Evolutionary conservation across 108 stramenopile species (phyloP).

Genomic region (Discostella stelligeroides): DNA sequence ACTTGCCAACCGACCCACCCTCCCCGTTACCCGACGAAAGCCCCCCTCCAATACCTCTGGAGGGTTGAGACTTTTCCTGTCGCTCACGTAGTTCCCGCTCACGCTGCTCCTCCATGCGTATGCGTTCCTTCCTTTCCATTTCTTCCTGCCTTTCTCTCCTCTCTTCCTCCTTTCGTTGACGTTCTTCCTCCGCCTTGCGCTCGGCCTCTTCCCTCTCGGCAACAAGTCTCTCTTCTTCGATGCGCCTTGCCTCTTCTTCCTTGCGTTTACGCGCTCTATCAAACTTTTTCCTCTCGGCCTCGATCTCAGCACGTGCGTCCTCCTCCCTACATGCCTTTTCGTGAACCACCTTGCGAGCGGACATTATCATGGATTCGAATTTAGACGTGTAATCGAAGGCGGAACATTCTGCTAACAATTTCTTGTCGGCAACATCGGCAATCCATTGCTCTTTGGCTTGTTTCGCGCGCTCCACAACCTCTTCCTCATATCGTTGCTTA

Average conservation of each 20-base stretch:
- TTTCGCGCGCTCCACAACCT: slow-evolving; percentile 69
- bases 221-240: slow-evolving; percentile 54
- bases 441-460: slow-evolving; percentile 78
- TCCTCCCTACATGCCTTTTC: slow-evolving; percentile 63
- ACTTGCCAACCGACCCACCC: slow-evolving; percentile 36
- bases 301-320: slow-evolving; percentile 67
- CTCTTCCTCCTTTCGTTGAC: slow-evolving; percentile 57
- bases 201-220: slow-evolving; percentile 58
- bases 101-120: slow-evolving; percentile 71
- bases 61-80: slow-evolving; percentile 25
- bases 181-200: slow-evolving; percentile 61
- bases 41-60: slow-evolving; percentile 19
- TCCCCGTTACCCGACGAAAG: background rate
- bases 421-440: slow-evolving; percentile 72
- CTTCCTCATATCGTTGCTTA: slow-evolving; percentile 72
- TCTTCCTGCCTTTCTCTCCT: slow-evolving; percentile 47
- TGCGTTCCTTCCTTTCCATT: slow-evolving; percentile 61
- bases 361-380: slow-evolving; percentile 77
- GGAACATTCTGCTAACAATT: slow-evolving; percentile 46
- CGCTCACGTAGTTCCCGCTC: slow-evolving; percentile 46
- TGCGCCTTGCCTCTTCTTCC: slow-evolving; percentile 61
- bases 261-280: slow-evolving; percentile 69
- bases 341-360: slow-evolving; percentile 59
- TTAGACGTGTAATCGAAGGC: slow-evolving; percentile 67
- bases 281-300: slow-evolving; percentile 80